Percentiles rank a stretch among this genome's conserved stretches.
phyloP scores from a whole-genome alignment of 2,329 filamentous ascomycete species.

The Epichloe hybrida region DNA sequence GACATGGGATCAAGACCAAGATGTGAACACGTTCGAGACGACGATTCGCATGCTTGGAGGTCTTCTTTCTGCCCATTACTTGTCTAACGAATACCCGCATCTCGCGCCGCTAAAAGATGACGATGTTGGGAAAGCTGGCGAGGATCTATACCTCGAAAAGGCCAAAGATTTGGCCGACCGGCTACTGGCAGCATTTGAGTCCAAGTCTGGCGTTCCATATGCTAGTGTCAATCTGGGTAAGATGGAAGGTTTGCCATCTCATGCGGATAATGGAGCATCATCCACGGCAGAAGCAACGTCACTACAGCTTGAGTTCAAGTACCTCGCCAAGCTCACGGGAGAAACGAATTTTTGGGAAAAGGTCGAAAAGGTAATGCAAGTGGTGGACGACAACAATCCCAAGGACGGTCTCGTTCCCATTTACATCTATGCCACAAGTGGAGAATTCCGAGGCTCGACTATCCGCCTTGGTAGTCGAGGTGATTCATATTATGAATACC shows the following conservation, averaged over 20 bases:
- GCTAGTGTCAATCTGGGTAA: constrained; percentile 81
- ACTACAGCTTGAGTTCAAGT: constrained; percentile 93
- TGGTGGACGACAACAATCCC: constrained; percentile 69
- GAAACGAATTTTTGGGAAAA: constrained; percentile 87
- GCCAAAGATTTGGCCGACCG: constrained; percentile 85
- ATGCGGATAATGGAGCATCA: constrained; percentile 74
- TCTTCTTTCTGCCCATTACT: constrained; percentile 81
- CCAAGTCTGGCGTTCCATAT: constrained; percentile 72
- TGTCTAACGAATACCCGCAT: constrained; percentile 72
- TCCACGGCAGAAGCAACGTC: constrained; percentile 90
- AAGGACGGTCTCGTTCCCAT: constrained; percentile 83
- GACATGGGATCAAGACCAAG: constrained; percentile 81
- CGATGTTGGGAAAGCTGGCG: constrained; percentile 58
- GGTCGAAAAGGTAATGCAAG: constrained; percentile 81
- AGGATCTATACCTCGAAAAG: constrained; percentile 92
- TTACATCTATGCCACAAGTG: constrained; percentile 68
- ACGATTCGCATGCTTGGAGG: constrained; percentile 96
- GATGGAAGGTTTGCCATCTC: constrained; percentile 62
- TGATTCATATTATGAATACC: constrained; percentile 97
- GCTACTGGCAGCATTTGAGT: constrained; percentile 77
- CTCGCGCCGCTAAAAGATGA: constrained; percentile 62
- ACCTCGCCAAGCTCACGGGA: constrained; percentile 85
- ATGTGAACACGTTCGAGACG: constrained; percentile 96
- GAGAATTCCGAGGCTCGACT: constrained; percentile 69
- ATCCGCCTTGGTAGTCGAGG: constrained; percentile 87